Conservation (phyloP, 2,329 filamentous ascomycete species). For the Microsporum canis region DNA sequence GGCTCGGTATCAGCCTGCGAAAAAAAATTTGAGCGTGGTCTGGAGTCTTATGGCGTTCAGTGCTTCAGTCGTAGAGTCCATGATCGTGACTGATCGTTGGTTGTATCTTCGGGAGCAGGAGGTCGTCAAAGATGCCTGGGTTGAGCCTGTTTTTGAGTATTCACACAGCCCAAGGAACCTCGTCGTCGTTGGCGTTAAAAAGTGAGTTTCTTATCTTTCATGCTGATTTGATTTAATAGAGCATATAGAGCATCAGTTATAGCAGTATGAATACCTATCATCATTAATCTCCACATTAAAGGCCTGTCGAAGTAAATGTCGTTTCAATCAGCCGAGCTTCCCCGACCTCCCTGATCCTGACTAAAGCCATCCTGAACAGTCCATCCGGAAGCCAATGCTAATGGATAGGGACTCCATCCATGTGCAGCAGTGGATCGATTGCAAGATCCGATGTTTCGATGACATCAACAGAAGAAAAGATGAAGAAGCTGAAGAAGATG, state of each 20-base stretch:
- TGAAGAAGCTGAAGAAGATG: background rate
- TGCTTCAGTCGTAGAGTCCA: constrained; percentile 73
- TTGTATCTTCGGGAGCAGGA: constrained; percentile 72
- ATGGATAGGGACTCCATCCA: background rate
- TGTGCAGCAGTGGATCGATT: background rate
- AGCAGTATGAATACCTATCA: background rate
- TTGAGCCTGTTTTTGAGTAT: constrained; percentile 89
- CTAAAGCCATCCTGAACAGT: no score
- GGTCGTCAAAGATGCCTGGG: constrained; percentile 66
- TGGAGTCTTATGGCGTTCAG: constrained; percentile 97
- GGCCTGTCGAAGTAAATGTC: background rate
- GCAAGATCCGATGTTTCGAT: background rate
- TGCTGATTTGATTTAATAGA: background rate
- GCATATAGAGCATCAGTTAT: background rate
- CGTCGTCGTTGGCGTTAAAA: constrained; percentile 85
- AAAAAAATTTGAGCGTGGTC: constrained; percentile 71
- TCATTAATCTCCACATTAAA: background rate
- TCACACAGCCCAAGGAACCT: constrained; percentile 74
- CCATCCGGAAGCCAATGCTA: background rate
- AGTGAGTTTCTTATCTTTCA: constrained; percentile 23
- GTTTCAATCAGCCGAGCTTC: background rate
- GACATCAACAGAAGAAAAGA: background rate
- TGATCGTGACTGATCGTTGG: constrained; percentile 87
- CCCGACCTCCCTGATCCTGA: background rate
- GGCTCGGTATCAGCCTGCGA: constrained; percentile 49